phyloP scores from a whole-genome alignment of 2,329 filamentous ascomycete species.

The Pseudocercospora eumusae region DNA sequence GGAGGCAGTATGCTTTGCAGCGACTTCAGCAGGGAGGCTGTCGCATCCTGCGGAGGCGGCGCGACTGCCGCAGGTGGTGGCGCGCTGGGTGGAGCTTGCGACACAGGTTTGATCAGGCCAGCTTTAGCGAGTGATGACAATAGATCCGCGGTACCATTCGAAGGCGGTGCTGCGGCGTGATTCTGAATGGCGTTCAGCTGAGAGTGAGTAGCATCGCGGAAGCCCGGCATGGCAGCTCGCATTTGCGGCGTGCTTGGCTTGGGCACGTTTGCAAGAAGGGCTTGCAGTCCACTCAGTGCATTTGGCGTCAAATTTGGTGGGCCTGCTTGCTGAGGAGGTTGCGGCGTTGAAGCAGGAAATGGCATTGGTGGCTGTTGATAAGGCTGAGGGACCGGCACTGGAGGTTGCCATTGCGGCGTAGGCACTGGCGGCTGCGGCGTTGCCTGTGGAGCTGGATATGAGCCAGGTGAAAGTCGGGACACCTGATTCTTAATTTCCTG shows the following conservation, averaged over 20 bases:
- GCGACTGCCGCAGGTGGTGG: slow-evolving; percentile 18
- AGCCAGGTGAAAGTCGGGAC: slow-evolving; percentile 69
- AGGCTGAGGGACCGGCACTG: slow-evolving; percentile 35
- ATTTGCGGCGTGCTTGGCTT: slow-evolving; percentile 43
- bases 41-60: slow-evolving; percentile 24
- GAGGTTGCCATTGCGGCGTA: slow-evolving; percentile 38
- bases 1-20: slow-evolving; percentile 34
- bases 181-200: slow-evolving; percentile 38
- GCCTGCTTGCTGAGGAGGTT: slow-evolving; percentile 24
- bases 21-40: slow-evolving; percentile 32
- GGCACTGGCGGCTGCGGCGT: slow-evolving; percentile 36
- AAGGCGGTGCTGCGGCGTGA: slow-evolving; percentile 31
- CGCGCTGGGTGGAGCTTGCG: slow-evolving; percentile 18
- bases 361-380: slow-evolving; percentile 33
- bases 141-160: slow-evolving; percentile 26
- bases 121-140: slow-evolving; percentile 38
- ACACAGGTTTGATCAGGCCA: slow-evolving; percentile 29
- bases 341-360: slow-evolving; percentile 26
- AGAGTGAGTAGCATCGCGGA: slow-evolving; percentile 36
- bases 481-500: slow-evolving; percentile 84
- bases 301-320: slow-evolving; percentile 35
- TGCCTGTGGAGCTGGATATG: slow-evolving; percentile 36
- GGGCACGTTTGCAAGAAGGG: slow-evolving; percentile 39
- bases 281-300: slow-evolving; percentile 38
- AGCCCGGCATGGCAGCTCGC: slow-evolving; percentile 36